Base-by-base conservation (phyloP, 306 rosid genomes). In the Corylus avellana region DNA sequence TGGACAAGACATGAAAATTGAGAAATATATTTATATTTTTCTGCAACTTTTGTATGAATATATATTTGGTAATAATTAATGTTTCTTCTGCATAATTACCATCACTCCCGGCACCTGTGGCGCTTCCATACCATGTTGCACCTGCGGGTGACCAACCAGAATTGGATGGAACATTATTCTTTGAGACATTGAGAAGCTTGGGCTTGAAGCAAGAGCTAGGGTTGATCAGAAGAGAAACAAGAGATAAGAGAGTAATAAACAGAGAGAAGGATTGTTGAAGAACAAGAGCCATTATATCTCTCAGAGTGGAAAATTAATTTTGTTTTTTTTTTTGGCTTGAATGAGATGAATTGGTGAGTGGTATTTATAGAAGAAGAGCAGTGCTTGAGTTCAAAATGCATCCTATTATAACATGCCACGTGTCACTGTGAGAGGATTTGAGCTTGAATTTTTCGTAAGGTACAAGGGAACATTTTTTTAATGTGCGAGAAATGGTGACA, bases 91-190 rank as follows among this genome's bases (percentile, higher is more conserved):
- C 4, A 51, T 22, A 22, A 22, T 50, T 81, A 85, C 88, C 88
- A 64, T 78, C 80, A 53, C 83, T 81, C 12, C 88, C 85, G 3
- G 80, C 85, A 48, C 88, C 88, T 12, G 37, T 54, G 42, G 85
- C 25, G 57, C 58, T 39, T 46, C 88, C 88, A 73, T 85, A 85
- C 88, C 88, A 85, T 7, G 88, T 85, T 35, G 88, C 88, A 66
- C 78, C 85, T 6, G 88, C 88, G 0, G 67, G n/a, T 17, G 75
- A 68, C 88, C 88, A 81, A 39, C 10, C 67, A 7, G 83, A 68
- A 16, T 37, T 20, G 7, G 82, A 69, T 56, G 74, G 73, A 70
- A 50, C 35, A 32, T 32, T 32, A 32, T 1, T n/a, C 64, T 35
- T 74, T 12, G 88, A 74, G 76, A 70, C 76, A 20, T 78, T 85